phyloP scores from a whole-genome alignment of 306 rosid species.

The Gastrolobium villosum region DNA sequence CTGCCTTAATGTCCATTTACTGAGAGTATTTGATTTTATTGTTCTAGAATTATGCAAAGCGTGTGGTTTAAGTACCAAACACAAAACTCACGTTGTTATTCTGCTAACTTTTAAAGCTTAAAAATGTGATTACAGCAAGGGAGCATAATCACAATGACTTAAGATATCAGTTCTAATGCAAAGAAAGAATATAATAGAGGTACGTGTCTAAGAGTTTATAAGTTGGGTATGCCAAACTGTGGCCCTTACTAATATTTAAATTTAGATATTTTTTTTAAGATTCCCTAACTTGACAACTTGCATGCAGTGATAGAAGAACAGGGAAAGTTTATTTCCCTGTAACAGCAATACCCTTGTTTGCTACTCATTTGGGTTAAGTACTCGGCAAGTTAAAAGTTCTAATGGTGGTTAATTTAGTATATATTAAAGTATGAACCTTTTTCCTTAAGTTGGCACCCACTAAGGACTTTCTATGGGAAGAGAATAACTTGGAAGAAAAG shows the following conservation, averaged over 20 bases:
- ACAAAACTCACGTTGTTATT: slow-evolving; percentile 45
- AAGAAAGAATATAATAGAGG: slow-evolving; percentile 42
- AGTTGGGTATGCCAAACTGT: slow-evolving; percentile 60
- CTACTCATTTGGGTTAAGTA: slow-evolving; percentile 18
- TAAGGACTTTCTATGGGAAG: slow-evolving; percentile 29
- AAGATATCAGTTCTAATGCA: slow-evolving; percentile 34
- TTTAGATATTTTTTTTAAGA: slow-evolving; percentile 40
- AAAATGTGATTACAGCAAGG: slow-evolving; percentile 59
- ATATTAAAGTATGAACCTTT: slow-evolving; percentile 15
- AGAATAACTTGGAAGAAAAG: slow-evolving; percentile 48
- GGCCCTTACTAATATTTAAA: slow-evolving; percentile 39
- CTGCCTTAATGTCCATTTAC: slow-evolving; percentile 6
- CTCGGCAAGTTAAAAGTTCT: slow-evolving; percentile 20
- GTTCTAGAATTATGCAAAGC: slow-evolving; percentile 60
- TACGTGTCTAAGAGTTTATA: slow-evolving; percentile 35
- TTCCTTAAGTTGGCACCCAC: slow-evolving; percentile 46
- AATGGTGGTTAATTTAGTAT: slow-evolving; percentile 29
- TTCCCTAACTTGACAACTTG: slow-evolving; percentile 63
- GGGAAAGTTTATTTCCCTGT: slow-evolving; percentile 1
- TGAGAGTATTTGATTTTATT: slow-evolving; percentile 13
- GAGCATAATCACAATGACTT: slow-evolving; percentile 43
- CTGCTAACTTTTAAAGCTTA: slow-evolving; percentile 22
- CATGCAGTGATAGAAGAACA: slow-evolving; percentile 25
- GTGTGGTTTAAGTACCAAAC: slow-evolving; percentile 40
- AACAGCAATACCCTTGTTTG: slow-evolving; percentile 18